Conservation (phyloP, 257 asterid genomes). For the Cordia subcordata region DNA sequence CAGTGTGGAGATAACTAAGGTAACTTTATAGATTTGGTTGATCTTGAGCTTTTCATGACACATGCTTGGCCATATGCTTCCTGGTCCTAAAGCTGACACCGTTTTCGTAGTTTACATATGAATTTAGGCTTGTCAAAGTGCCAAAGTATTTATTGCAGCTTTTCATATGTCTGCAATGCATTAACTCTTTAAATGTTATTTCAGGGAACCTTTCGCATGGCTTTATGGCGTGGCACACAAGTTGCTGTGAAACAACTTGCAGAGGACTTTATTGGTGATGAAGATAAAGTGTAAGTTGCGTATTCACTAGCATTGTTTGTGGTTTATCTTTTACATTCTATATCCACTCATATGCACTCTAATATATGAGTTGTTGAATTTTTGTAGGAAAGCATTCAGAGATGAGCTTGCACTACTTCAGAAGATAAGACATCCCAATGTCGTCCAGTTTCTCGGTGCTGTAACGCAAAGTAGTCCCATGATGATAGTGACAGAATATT, state of each 20-base stretch:
- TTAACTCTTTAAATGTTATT: slow-evolving; percentile 5
- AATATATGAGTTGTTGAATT: slow-evolving; percentile 2
- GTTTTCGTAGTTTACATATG: no score
- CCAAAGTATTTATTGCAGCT: background rate
- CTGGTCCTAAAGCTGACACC: background rate
- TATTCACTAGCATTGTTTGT: background rate
- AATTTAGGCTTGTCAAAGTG: no score
- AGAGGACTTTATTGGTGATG: slow-evolving; percentile 67
- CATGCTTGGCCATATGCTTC: background rate
- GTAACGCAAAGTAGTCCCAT: slow-evolving; percentile 96
- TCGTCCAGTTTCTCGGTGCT: slow-evolving; percentile 97
- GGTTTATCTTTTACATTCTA: background rate
- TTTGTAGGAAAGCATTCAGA: slow-evolving; percentile 67
- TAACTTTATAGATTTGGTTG: slow-evolving; percentile 9
- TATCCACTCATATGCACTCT: background rate
- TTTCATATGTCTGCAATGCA: background rate
- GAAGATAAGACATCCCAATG: slow-evolving; percentile 93
- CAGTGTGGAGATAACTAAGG: slow-evolving; percentile 74
- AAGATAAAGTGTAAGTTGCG: slow-evolving; percentile 84
- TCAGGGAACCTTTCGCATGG: slow-evolving; percentile 78
- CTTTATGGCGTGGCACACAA: slow-evolving; percentile 84
- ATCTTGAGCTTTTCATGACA: background rate
- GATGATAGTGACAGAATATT: slow-evolving; percentile 98
- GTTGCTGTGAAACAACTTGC: slow-evolving; percentile 85
- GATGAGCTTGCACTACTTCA: slow-evolving; percentile 93